Percentiles rank a stretch among this genome's conserved stretches.
Conservation (phyloP, 768 basidiomycete genomes). For the Leccinum rimulosum region DNA sequence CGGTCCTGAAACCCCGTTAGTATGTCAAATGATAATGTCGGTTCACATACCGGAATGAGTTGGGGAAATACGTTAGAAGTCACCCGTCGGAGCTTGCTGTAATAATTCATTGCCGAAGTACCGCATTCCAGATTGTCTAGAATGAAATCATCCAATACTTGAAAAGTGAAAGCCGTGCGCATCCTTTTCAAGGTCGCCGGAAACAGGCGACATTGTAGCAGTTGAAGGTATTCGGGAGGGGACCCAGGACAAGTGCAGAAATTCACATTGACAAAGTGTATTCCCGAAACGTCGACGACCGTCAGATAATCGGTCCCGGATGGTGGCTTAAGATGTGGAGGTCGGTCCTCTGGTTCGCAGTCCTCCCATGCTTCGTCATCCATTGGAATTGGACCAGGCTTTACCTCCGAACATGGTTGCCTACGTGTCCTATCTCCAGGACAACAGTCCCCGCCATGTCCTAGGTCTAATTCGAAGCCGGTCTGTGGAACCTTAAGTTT, state of each 20-base stretch:
- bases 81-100: background rate
- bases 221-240: background rate
- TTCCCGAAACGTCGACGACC: background rate
- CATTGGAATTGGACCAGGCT: background rate
- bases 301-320: background rate
- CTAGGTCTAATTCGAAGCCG: background rate
- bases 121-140: slow-evolving; percentile 18
- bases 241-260: background rate
- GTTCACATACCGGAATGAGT: background rate
- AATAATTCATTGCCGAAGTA: slow-evolving; percentile 2
- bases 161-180: background rate
- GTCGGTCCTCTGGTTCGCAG: background rate
- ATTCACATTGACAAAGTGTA: background rate
- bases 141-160: background rate
- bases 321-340: background rate
- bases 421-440: background rate
- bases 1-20: slow-evolving; percentile 2
- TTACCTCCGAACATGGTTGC: background rate
- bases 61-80: slow-evolving; percentile 6
- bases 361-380: background rate
- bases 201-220: background rate
- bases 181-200: background rate
- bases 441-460: background rate
- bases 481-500: background rate
- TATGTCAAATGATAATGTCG: background rate